These are phyloP conservation scores for Alnus rubra DNA, from an alignment of 306 rosid species.

Conservation along the genomic window DNA sequence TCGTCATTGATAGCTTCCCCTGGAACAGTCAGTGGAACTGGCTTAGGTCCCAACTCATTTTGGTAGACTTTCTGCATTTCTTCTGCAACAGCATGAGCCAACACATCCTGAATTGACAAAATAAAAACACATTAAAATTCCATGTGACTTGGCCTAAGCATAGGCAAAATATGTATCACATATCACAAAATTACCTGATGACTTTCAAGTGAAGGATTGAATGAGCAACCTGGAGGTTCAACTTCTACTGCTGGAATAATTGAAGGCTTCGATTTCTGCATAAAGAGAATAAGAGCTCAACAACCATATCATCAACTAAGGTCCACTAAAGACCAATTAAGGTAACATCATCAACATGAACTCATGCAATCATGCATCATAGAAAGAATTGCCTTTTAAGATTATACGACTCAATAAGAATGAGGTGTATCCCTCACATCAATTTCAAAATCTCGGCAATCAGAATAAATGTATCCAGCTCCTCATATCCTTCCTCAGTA, in stretches of 20 bases:
- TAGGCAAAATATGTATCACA: neutral
- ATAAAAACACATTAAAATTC: neutral
- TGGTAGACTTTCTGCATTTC: constrained; percentile 88
- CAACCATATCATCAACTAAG: constrained; percentile 27
- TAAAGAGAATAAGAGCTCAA: constrained; percentile 6
- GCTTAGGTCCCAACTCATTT: constrained; percentile 88
- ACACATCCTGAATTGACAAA: constrained; percentile 60
- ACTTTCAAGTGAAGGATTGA: constrained; percentile 74
- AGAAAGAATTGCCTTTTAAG: neutral
- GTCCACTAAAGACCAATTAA: constrained; percentile 4
- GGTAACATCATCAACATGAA: neutral
- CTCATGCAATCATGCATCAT: neutral
- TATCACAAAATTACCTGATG: constrained; percentile 66
- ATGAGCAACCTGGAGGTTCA: constrained; percentile 91
- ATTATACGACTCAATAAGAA: neutral
- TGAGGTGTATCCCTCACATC: neutral
- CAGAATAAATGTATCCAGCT: neutral
- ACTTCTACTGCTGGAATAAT: constrained; percentile 90
- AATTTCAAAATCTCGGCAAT: neutral
- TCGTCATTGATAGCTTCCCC: constrained; percentile 78
- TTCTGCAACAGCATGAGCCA: constrained; percentile 84
- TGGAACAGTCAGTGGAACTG: constrained; percentile 81
- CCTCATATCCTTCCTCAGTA: neutral
- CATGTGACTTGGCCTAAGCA: constrained; percentile 6
- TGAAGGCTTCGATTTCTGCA: constrained; percentile 56